These are phyloP conservation scores for Fusarium veterinarium DNA, from an alignment of 2,329 filamentous ascomycete species.

Conservation along the genomic window DNA sequence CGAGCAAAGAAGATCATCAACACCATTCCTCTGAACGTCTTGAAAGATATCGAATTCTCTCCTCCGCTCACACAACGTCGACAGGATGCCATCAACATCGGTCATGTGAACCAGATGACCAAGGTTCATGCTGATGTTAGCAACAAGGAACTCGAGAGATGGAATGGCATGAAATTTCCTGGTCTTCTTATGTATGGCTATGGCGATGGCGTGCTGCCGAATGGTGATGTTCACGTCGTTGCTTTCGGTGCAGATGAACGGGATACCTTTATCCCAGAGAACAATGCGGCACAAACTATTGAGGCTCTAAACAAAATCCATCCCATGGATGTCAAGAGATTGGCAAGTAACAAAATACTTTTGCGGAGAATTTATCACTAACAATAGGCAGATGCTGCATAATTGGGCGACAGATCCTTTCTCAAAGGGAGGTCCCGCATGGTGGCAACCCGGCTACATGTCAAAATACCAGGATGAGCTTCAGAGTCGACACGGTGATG, in stretches of 20 bases:
- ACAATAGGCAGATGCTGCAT: not conserved
- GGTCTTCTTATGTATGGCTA: not conserved
- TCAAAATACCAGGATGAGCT: not conserved
- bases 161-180: not conserved
- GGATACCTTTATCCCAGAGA: not conserved
- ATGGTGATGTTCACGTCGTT: not conserved
- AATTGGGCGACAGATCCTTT: not conserved
- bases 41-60: not conserved
- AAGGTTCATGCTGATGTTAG: not conserved
- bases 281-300: not conserved
- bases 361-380: not conserved
- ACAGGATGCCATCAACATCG: rapidly evolving
- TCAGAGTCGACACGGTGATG: not conserved
- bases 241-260: not conserved
- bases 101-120: not conserved
- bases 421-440: not conserved
- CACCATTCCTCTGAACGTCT: not conserved
- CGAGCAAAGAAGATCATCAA: not conserved
- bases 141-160: not conserved
- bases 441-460: not conserved
- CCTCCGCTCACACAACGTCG: not conserved
- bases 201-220: rapidly evolving
- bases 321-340: not conserved
- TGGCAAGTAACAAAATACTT: not conserved
- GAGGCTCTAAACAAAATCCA: not conserved